Evolutionary conservation across 2,329 filamentous ascomycete genomes (phyloP).

Genomic region (Diaporthe helianthi): DNA sequence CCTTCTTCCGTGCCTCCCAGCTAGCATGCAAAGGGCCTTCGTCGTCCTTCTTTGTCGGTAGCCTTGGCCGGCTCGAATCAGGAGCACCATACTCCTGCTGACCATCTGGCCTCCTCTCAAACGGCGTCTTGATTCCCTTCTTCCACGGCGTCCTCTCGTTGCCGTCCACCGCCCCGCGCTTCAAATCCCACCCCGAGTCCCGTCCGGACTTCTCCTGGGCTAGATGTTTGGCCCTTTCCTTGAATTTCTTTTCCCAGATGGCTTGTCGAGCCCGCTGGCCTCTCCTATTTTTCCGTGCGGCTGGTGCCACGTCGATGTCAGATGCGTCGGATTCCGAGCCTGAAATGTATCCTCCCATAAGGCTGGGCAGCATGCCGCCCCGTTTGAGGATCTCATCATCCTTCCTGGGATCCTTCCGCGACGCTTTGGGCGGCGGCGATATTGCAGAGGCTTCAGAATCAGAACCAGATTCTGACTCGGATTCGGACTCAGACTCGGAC

Average conservation of each 20-base stretch:
- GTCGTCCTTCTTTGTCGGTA: constrained; percentile 33
- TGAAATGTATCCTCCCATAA: constrained; percentile 82
- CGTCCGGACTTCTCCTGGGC: constrained; percentile 49
- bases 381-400: constrained; percentile 38
- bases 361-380: constrained; percentile 74
- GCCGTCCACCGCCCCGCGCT: constrained; percentile 59
- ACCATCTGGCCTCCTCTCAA: constrained; percentile 35
- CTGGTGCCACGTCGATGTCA: constrained; percentile 67
- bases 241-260: constrained; percentile 83
- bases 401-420: constrained; percentile 41
- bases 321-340: constrained; percentile 72
- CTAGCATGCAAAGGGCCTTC: constrained; percentile 64
- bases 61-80: constrained; percentile 18
- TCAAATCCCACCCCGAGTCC: constrained; percentile 65
- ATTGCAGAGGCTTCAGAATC: constrained; percentile 34
- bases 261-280: constrained; percentile 80
- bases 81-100: constrained; percentile 3
- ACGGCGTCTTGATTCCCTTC: constrained; percentile 51
- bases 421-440: constrained; percentile 36
- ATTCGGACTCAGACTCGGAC: neutral
- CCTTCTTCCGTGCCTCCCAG: constrained; percentile 69
- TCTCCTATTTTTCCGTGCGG: constrained; percentile 73
- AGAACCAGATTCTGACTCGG: neutral
- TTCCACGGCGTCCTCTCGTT: constrained; percentile 60
- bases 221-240: constrained; percentile 72